Conservation (phyloP, 306 rosid genomes). For the Medicago lupulina region DNA sequence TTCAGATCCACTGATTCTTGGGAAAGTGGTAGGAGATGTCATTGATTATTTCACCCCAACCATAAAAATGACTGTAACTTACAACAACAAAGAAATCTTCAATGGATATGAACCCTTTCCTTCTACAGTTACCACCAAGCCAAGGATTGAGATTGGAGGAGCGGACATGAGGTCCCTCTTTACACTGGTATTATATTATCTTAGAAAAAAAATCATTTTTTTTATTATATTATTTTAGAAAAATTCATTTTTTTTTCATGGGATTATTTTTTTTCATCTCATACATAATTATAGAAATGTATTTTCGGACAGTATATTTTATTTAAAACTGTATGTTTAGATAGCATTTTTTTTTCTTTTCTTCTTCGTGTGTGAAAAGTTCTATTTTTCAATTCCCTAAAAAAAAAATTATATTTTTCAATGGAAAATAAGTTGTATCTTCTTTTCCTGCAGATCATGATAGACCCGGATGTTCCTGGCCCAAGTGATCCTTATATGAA, state of each 20-base stretch:
- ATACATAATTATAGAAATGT: too few relatives aligned
- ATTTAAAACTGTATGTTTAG: background rate
- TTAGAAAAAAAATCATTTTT: background rate
- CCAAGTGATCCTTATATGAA: slow-evolving; percentile 91
- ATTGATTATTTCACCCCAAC: slow-evolving; percentile 68
- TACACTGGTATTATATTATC: slow-evolving; percentile 63
- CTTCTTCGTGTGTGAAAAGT: background rate
- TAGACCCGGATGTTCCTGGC: slow-evolving; percentile 90
- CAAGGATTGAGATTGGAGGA: slow-evolving; percentile 80
- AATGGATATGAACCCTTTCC: slow-evolving; percentile 85
- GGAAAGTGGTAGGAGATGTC: slow-evolving; percentile 90
- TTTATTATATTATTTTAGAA: too few relatives aligned
- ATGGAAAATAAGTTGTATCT: background rate
- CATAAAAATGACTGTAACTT: slow-evolving; percentile 60
- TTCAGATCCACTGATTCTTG: slow-evolving; percentile 69
- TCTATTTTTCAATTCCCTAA: background rate
- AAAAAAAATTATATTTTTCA: background rate
- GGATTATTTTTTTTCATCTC: background rate
- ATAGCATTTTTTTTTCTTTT: background rate
- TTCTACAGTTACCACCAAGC: slow-evolving; percentile 59
- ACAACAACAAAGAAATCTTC: slow-evolving; percentile 65
- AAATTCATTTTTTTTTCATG: background rate
- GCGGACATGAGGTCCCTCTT: slow-evolving; percentile 82
- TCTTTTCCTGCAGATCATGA: slow-evolving; percentile 63
- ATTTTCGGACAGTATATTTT: background rate